Evolutionary conservation across 108 stramenopile species (phyloP), one percentile per base, ranked within the genome.

Genomic region (Cyclotella cryptica): DNA sequence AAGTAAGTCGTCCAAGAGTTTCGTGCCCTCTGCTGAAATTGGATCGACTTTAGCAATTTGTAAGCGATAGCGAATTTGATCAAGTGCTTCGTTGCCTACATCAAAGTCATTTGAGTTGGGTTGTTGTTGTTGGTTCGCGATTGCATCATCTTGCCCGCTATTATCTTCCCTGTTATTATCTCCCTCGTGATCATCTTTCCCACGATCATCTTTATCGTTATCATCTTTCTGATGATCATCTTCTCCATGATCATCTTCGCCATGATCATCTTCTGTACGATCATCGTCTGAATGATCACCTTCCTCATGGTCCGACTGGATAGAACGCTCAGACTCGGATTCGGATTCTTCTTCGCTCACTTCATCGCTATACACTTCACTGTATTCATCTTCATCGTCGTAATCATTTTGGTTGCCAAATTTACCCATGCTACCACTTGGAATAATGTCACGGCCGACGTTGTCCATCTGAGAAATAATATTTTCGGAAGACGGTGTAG

Each of bases 51-150:
- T 73, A 28, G 79, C 79, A 67, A 66, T 62, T 45, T 73, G 52
- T 42, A 80, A 61, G 3, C 79, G 65, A 64, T 80, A 80, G 12
- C 79, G 71, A 68, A 80, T 66, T 40, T 80, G 79, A 35, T 80
- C 66, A n/a, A 80, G 43, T 40, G 79, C 71, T 46, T 80, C 72
- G 66, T 80, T 67, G 27, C 66, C 72, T 39, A 80, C 61, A 17
- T 80, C 66, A 59, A 80, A 73, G 41, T 64, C 58, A 59, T 66
- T 60, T 29, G 39, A 43, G 11, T 64, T 43, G 62, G 42, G 19
- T n/a, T 46, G 18, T 53, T 43, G 1, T 35, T 72, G 44, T 4
- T 42, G 15, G 14, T 59, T 39, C 3, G 29, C 44, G 3, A 15
- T 13, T 21, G 29, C 69, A 42, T 57, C 69, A 19, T 55, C 69